Evolutionary conservation across 164 flowering plant genomes (phyloP), one percentile per base, ranked within the genome.

Genomic region (Chloranthus sessilifolius): DNA sequence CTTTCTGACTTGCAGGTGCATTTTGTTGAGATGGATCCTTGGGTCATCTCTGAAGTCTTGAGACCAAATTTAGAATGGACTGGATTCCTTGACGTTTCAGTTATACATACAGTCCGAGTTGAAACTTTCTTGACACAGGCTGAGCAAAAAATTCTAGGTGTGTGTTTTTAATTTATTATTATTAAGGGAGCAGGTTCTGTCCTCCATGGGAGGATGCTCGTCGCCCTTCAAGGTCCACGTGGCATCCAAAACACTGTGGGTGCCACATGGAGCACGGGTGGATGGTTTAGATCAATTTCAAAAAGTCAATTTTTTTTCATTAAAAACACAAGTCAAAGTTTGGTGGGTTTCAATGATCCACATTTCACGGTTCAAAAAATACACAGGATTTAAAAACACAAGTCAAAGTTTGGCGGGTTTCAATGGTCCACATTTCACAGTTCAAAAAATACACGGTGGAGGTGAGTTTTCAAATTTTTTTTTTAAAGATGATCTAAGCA

Each of bases 1-100:
- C 49, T 39, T 58, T 14, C 52, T 9, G 27, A 33, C 27, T 58
- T 21, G 14, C 75, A 91, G 96, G 96, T 68, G n/a, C 94, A 88
- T 61, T 92, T 88, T 73, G 87, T 92, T 66, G 98, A 92, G 75
- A 92, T 92, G 95, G 98, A 92, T 77, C 98, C 94, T 55, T 92
- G 95, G 96, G 96, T 88, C 53, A 74, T 85, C 53, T 80, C 95
- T 44, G 74, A 88, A 73, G 87, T 92, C 47, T 65, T 92, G 26
- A 74, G 59, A 33, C 98, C 96, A 64, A 92, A 92, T 63, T 74
- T 92, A 68, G 84, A 88, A 56, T 66, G 78, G 56, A 88, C 89
- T 25, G 89, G 84, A 16, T 92, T 88, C 72, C 76, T 80, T 61
- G 87, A 88, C 56, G 75, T 53, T 48, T 81, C 96, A 29, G 70